Base-by-base conservation (phyloP, 1,139 yeast genomes). In the Candida dubliniensis region DNA sequence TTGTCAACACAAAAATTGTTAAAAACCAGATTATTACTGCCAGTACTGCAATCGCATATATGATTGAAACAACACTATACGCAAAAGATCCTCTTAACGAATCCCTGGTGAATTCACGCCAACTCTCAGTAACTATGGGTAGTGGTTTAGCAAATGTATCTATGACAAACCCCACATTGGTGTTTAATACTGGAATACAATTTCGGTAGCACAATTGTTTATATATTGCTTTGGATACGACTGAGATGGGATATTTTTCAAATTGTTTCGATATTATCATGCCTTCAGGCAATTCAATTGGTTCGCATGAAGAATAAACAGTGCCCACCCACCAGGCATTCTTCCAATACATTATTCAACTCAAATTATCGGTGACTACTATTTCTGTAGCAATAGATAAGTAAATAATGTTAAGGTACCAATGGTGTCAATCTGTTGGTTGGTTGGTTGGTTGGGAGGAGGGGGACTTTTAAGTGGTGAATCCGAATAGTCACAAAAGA, bases 1-100 rank as follows among this genome's bases (percentile, higher is more conserved):
- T 82, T 12, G 89, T 77, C 48, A 82, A 71, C 13, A 84, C 81
- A 42, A 84, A 76, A 3, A 85, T 61, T 1, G 90, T 81, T 31
- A 86, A 63, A 49, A 82, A 80, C 66, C 85, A 70, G 7, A 85
- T 79, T 9, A 85, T 74, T 13, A 84, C 84, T 12, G 86, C 80
- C 60, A 84, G 82, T 1, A 82, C 76, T 9, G 88, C 75, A 24
- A 85, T 62, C 0, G 87, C 77, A 56, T 82, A 81, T 1, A 84
- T 66, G 31, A 83, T 72, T 0, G 90, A 79, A 41, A 77, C 84
- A 24, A 82, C 71, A 45, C 85, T 75, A 54, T 77, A 79, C 25
- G 74, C 66, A 58, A 79, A 84, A 2, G 73, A 55, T 0, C 86
- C 83, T 23, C 62, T 50, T 8, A 57, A 55, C 31, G 59, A 59